Conservation (phyloP, 2,329 filamentous ascomycete species). For the Stylonectria norvegica region DNA sequence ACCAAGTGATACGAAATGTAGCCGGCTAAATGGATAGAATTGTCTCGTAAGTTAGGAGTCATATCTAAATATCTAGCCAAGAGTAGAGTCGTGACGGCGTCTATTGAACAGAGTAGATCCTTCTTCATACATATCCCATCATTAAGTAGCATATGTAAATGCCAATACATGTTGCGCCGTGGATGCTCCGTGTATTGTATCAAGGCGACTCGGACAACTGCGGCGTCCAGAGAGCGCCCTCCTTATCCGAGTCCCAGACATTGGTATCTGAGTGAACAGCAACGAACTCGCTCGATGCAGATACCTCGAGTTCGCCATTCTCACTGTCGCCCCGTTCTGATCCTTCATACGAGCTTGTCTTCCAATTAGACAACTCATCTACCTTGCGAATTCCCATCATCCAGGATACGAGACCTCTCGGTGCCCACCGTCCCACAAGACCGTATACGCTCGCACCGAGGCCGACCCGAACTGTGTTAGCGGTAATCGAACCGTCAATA, state of each 20-base stretch:
- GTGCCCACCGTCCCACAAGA: slow-evolving; percentile 77
- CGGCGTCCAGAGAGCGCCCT: slow-evolving; percentile 45
- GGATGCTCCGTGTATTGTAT: slow-evolving; percentile 10
- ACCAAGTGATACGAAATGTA: too few relatives aligned
- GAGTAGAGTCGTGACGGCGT: slow-evolving; percentile 30
- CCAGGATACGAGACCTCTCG: slow-evolving; percentile 76
- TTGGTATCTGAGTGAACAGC: slow-evolving; percentile 43
- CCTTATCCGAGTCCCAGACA: slow-evolving; percentile 39
- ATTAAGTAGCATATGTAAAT: slow-evolving; percentile 20
- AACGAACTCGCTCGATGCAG: slow-evolving; percentile 47
- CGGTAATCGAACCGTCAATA: slow-evolving; percentile 62
- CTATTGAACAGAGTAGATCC: slow-evolving; percentile 26
- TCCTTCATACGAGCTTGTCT: slow-evolving; percentile 41
- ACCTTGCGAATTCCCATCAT: slow-evolving; percentile 80
- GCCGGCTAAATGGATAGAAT: too few relatives aligned
- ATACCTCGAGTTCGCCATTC: slow-evolving; percentile 28
- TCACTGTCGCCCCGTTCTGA: slow-evolving; percentile 37
- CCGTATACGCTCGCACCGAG: slow-evolving; percentile 82
- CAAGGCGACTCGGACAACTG: slow-evolving; percentile 24
- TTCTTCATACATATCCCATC: slow-evolving; percentile 24
- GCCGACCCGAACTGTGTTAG: slow-evolving; percentile 71
- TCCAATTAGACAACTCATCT: slow-evolving; percentile 54
- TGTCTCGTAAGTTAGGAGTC: too few relatives aligned
- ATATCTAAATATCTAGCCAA: slow-evolving; percentile 14
- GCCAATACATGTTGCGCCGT: slow-evolving; percentile 13